Evolutionary conservation across 2,329 filamentous ascomycete genomes (phyloP).

Genomic region (Sporothrix variecibatus): DNA sequence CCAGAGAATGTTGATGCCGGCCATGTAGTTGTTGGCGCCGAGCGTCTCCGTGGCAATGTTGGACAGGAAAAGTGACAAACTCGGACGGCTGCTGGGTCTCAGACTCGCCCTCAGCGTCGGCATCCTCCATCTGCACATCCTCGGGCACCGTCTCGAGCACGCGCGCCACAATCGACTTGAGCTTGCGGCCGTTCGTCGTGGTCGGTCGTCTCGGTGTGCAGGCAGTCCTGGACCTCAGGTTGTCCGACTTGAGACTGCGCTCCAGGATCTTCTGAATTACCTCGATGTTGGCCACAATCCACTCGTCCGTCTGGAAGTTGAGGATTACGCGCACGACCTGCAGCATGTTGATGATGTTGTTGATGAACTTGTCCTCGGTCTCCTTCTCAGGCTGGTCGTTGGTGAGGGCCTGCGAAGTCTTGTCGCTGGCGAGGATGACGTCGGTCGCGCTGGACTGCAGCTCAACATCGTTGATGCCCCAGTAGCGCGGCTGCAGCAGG

Average conservation of each 20-base stretch:
- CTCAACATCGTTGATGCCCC: conserved; percentile 90
- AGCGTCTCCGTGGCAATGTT: conserved; percentile 86
- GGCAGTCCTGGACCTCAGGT: conserved; percentile 89
- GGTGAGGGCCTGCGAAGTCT: conserved; percentile 62
- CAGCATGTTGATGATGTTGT: conserved; percentile 87
- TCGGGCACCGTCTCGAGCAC: conserved; percentile 89
- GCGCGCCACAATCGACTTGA: conserved; percentile 75
- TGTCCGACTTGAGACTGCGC: conserved; percentile 84
- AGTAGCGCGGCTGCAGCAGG: conserved; percentile 81
- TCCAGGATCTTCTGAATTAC: conserved; percentile 85
- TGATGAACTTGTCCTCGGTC: conserved; percentile 74
- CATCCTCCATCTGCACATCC: conserved; percentile 70
- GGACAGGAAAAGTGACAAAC: conserved; percentile 81
- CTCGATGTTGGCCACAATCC: conserved; percentile 78
- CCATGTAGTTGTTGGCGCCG: conserved; percentile 76
- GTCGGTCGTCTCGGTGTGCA: conserved; percentile 73
- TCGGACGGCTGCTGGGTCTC: conserved; percentile 77
- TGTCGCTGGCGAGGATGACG: conserved; percentile 79
- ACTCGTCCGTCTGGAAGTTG: conserved; percentile 84
- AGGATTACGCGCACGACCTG: conserved; percentile 90
- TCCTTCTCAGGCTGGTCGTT: conserved; percentile 65
- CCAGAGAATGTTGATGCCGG: conserved; percentile 92
- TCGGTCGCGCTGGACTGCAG: conserved; percentile 90
- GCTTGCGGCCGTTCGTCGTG: conserved; percentile 69
- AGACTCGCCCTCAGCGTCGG: conserved; percentile 80